Percentiles rank a stretch among this genome's conserved stretches.
These are phyloP conservation scores for Pseudofabraea citricarpa DNA, from an alignment of 2,329 filamentous ascomycete genomes.

Conservation along the genomic window DNA sequence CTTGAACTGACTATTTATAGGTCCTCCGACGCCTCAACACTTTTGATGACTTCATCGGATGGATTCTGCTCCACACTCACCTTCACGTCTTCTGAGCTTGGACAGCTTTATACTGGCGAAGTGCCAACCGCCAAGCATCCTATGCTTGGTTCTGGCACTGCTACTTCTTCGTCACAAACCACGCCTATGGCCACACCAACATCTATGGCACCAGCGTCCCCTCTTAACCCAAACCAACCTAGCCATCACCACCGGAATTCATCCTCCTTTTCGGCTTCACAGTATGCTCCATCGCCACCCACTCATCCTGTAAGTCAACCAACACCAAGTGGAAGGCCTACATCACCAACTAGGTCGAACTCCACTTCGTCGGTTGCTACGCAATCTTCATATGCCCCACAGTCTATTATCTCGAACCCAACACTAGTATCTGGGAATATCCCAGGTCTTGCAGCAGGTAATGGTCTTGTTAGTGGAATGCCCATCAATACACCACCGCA, in stretches of 20 bases:
- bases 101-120: slow-evolving; percentile 72
- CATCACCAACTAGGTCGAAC: slow-evolving; percentile 80
- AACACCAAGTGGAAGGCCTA: slow-evolving; percentile 46
- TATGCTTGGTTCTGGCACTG: slow-evolving; percentile 27
- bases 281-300: slow-evolving; percentile 49
- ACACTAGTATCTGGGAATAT: slow-evolving; percentile 73
- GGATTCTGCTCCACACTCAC: slow-evolving; percentile 93
- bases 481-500: slow-evolving; percentile 87
- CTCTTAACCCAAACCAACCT: slow-evolving; percentile 37
- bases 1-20: no score
- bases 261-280: slow-evolving; percentile 46
- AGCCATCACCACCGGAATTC: slow-evolving; percentile 49
- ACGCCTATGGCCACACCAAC: slow-evolving; percentile 71
- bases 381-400: slow-evolving; percentile 43
- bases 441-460: slow-evolving; percentile 67
- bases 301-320: slow-evolving; percentile 49
- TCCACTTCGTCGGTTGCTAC: slow-evolving; percentile 78
- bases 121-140: slow-evolving; percentile 44
- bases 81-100: slow-evolving; percentile 79
- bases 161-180: slow-evolving; percentile 51
- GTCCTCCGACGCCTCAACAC: slow-evolving; percentile 70
- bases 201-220: slow-evolving; percentile 58
- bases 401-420: slow-evolving; percentile 65
- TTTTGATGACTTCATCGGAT: slow-evolving; percentile 96
- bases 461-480: slow-evolving; percentile 45